Evolutionary conservation across 306 rosid genomes (phyloP), one percentile per base, ranked within the genome.

Genomic region (Glycine soja): DNA sequence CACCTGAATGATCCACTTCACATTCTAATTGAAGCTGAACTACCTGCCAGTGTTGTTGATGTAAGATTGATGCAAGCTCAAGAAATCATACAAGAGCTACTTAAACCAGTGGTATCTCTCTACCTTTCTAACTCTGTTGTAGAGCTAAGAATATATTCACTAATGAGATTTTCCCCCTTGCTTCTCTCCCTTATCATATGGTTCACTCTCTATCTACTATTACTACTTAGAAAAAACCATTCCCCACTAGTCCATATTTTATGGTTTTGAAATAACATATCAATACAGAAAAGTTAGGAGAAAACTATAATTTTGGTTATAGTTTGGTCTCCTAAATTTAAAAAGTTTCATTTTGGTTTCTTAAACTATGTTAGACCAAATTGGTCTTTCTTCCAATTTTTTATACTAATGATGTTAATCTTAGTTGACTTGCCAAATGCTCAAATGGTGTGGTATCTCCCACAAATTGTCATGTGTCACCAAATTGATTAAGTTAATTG

Each of bases 1-100:
- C 99, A 95, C 85, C 89, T 95, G 84, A 95, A 89, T 80, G 99
- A 93, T 61, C 97, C 97, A 1, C 91, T 95, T 77, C 97, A 95
- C 84, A 92, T 95, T 79, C 86, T 95, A 68, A 88, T 95, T 67
- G 97, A 95, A 82, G 97, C 97, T 82, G 99, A 95, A 86, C 83
- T 95, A 72, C 97, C 99, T 16, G 92, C 93, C 47, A 91, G 88
- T 76, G 74, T 90, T 50, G 80, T 90, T 78, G 99, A 91, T 57
- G 48, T 85, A 46, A 94, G 90, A 87, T 83, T 95, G 89, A 86
- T 90, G 86, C 99, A 93, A 75, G 99, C 97, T 14, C 94, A 88
- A 18, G 97, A 95, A 82, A 93, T 93, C 84, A 87, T 95, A 36
- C 91, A 95, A 86, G 99, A 93, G 81, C 90, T 95, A 56, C 97